phyloP scores from a whole-genome alignment of 192 early-diverging fungal genomes.

The Podila clonocystis region DNA sequence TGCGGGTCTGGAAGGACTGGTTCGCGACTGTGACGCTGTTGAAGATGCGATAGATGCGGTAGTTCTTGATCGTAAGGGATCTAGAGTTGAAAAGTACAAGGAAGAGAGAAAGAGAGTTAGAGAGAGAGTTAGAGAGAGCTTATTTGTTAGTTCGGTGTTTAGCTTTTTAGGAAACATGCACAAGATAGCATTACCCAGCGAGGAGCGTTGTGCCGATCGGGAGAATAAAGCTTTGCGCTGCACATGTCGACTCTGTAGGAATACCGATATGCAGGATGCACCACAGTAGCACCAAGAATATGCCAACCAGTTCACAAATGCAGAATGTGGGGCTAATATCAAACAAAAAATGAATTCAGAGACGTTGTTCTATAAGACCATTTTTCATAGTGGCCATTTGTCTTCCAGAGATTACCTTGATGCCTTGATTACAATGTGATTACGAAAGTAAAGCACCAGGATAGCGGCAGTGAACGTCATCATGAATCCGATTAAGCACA shows the following conservation, averaged over 20 bases:
- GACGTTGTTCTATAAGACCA: no score
- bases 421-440: constrained; percentile 57
- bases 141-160: neutral
- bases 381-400: no score
- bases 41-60: constrained; percentile 63
- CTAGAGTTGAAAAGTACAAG: constrained; percentile 18
- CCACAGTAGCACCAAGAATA: constrained; percentile 49
- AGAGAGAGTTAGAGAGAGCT: neutral
- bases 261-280: constrained; percentile 46
- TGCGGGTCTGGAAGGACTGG: constrained; percentile 17
- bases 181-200: constrained; percentile 1
- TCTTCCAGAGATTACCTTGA: constrained; percentile 42
- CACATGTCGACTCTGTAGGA: constrained; percentile 36
- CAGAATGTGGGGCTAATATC: constrained; percentile 54
- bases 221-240: constrained; percentile 26
- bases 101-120: neutral
- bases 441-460: constrained; percentile 42
- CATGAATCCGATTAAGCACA: constrained; percentile 36
- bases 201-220: constrained; percentile 47
- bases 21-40: constrained; percentile 33
- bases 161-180: neutral
- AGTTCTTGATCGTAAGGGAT: constrained; percentile 59
- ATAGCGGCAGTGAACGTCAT: constrained; percentile 29
- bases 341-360: no score
- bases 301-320: constrained; percentile 55